Evolutionary conservation across 2,329 filamentous ascomycete genomes (phyloP).

Genomic region (Aspergillus vadensis): DNA sequence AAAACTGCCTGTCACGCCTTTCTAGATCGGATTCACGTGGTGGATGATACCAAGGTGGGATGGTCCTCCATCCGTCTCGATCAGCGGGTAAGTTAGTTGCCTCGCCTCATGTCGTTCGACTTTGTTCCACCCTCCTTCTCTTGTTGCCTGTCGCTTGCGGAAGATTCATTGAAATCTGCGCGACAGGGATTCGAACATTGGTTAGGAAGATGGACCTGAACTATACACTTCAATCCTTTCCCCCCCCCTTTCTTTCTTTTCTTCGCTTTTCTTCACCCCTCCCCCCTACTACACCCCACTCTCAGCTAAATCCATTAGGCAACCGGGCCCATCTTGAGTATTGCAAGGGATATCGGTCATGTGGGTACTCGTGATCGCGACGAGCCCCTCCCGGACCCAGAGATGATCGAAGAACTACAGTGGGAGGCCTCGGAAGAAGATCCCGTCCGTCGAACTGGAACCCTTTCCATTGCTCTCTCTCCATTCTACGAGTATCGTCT

Average conservation of each 20-base stretch:
- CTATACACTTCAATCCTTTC: not conserved
- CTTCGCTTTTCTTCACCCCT: slow-evolving; percentile 4
- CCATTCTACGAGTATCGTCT: not conserved
- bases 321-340: slow-evolving; percentile 31
- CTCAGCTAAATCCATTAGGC: slow-evolving; percentile 25
- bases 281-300: not conserved
- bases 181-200: not conserved
- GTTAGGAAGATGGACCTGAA: not conserved
- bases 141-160: not conserved
- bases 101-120: not conserved
- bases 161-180: not conserved
- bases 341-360: slow-evolving; percentile 29
- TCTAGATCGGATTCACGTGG: slow-evolving; percentile 52
- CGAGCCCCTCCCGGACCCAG: slow-evolving; percentile 14
- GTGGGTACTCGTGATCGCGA: slow-evolving; percentile 8
- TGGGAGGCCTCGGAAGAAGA: slow-evolving; percentile 33
- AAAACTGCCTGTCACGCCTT: slow-evolving; percentile 65
- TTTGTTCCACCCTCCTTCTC: not conserved
- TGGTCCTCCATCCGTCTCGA: slow-evolving; percentile 40
- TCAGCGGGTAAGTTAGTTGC: slow-evolving; percentile 9
- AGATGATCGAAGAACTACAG: slow-evolving; percentile 17
- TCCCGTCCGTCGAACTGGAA: slow-evolving; percentile 26
- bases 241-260: not conserved
- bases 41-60: slow-evolving; percentile 57
- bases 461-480: slow-evolving; percentile 12